These are phyloP conservation scores for Hypoxylon fuscum DNA, from an alignment of 495 filamentous ascomycete species.

Conservation along the genomic window DNA sequence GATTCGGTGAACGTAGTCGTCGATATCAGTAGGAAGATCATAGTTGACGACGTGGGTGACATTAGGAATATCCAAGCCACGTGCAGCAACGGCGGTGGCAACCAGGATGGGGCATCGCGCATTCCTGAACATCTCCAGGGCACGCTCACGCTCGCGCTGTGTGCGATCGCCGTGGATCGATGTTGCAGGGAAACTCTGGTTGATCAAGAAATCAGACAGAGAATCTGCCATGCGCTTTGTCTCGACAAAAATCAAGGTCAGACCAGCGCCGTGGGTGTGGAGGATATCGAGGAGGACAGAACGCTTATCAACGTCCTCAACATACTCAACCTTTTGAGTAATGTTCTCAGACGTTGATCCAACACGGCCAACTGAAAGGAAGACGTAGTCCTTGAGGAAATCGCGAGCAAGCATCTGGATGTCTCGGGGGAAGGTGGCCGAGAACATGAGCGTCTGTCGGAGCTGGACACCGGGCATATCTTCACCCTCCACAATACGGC, in stretches of 20 bases:
- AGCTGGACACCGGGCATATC: conserved; percentile 89
- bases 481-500: conserved; percentile 96
- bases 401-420: conserved; percentile 99
- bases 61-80: conserved; percentile 96
- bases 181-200: conserved; percentile 97
- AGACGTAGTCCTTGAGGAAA: conserved; percentile 98
- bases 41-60: conserved; percentile 99
- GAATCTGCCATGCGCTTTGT: conserved; percentile 99
- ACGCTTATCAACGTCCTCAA: conserved; percentile 96
- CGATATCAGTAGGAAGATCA: conserved; percentile 97
- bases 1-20: conserved; percentile 99
- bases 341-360: conserved; percentile 99
- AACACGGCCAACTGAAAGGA: conserved; percentile 97
- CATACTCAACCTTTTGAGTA: conserved; percentile 97
- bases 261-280: conserved; percentile 89
- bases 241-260: conserved; percentile 98
- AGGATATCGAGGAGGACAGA: conserved; percentile 97
- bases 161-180: conserved; percentile 98
- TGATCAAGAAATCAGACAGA: conserved; percentile 95
- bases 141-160: conserved; percentile 97
- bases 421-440: conserved; percentile 96
- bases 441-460: conserved; percentile 99
- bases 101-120: conserved; percentile 95
- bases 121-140: conserved; percentile 95
- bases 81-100: conserved; percentile 95